Conservation (phyloP, 2,329 filamentous ascomycete species). For the Elsinoe perseae region DNA sequence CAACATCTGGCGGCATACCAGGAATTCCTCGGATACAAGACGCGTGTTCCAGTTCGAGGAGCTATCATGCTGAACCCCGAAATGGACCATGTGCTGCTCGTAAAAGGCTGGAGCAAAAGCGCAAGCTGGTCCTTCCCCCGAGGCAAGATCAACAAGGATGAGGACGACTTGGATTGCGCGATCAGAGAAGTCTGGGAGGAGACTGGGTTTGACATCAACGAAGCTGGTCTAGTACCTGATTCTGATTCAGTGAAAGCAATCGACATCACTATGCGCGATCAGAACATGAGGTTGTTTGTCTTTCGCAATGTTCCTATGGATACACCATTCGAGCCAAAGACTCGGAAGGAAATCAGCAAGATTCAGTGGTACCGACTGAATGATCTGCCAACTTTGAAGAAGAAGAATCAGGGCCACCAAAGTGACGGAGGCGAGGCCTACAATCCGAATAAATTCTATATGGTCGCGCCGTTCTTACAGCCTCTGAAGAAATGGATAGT, state of each 20-base stretch:
- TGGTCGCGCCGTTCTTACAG: conserved; percentile 88
- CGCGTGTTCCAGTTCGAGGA: conserved; percentile 82
- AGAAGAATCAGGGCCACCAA: conserved; percentile 58
- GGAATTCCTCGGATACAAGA: conserved; percentile 91
- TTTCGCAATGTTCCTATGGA: conserved; percentile 84
- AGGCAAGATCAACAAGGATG: conserved; percentile 97
- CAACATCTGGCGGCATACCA: conserved; percentile 78
- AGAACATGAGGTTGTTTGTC: conserved; percentile 87
- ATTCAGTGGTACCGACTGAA: conserved; percentile 91
- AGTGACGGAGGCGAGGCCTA: conserved; percentile 45
- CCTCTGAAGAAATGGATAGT: conserved; percentile 84
- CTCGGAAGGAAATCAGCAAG: conserved; percentile 94
- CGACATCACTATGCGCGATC: conserved; percentile 81
- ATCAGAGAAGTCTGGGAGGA: conserved; percentile 93
- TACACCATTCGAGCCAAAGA: conserved; percentile 79
- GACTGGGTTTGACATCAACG: conserved; percentile 76
- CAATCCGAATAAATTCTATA: conserved; percentile 87
- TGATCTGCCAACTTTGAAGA: conserved; percentile 74
- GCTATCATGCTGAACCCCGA: conserved; percentile 84
- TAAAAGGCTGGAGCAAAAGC: conserved; percentile 96
- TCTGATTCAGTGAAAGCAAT: conserved; percentile 71
- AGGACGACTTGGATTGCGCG: conserved; percentile 87
- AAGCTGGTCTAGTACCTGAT: conserved; percentile 64
- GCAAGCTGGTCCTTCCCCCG: conserved; percentile 94
- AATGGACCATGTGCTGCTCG: conserved; percentile 91